These are phyloP conservation scores for Xylaria digitata DNA, from an alignment of 2,329 filamentous ascomycete genomes.

Conservation along the genomic window DNA sequence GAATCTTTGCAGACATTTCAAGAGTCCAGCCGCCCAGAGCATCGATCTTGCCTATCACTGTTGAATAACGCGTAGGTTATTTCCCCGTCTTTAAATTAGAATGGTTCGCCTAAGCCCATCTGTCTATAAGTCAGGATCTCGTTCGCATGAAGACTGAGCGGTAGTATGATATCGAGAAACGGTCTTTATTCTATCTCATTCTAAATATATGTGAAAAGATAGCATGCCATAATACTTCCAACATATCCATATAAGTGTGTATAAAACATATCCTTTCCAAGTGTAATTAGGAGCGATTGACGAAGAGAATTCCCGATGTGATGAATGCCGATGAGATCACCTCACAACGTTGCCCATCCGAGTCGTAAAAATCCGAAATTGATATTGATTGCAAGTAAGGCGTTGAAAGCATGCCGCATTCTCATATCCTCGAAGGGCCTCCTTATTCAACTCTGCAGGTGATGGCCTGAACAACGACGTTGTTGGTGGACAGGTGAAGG, in stretches of 20 bases:
- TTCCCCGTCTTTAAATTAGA: no score
- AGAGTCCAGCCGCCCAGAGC: no score
- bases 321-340: background rate
- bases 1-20: no score
- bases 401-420: background rate
- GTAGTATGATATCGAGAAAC: no score
- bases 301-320: no score
- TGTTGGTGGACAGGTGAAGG: constrained; percentile 29
- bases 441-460: constrained; percentile 28
- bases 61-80: no score
- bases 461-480: constrained; percentile 29
- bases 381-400: background rate
- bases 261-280: background rate
- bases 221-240: background rate
- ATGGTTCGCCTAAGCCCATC: no score
- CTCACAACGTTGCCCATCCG: no score
- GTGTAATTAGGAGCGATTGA: background rate
- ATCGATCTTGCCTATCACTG: no score
- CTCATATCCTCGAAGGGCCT: background rate
- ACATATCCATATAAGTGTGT: background rate
- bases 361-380: background rate
- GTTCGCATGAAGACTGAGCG: no score
- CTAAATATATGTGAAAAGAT: background rate
- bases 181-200: background rate
- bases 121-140: no score